Base-by-base conservation (phyloP, 2,329 filamentous ascomycete genomes). In the Mollisia scopiformis region DNA sequence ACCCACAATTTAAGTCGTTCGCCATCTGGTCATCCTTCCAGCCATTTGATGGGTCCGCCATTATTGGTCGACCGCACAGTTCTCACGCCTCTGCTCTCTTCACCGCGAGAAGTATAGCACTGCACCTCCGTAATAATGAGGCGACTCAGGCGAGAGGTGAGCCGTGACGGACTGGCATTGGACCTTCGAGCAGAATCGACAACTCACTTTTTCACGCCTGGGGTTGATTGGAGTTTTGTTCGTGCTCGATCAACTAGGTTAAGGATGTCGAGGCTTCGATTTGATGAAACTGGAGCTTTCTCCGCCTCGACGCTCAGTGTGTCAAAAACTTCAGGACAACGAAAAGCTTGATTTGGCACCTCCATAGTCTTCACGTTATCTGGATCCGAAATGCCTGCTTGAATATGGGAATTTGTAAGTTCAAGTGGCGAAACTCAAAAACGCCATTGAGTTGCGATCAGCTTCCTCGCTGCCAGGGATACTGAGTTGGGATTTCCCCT, bases 71-170 rank as follows among this genome's bases (percentile, higher is more conserved):
- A 37, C n/a, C 23, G 39, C 39, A 21, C n/a, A 43, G 3, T 2
- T 27, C 23, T 19, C 23, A 13, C 43, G 21, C 2, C 8, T 19
- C 11, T 43, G 35, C 28, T 39, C 52, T 19, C 52, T n/a, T 2
- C 23, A 23, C 37, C 16, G 16, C 23, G n/a, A n/a, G n/a, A n/a
- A n/a, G n/a, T n/a, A n/a, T n/a, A n/a, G n/a, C n/a, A n/a, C n/a
- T n/a, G n/a, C n/a, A n/a, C n/a, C n/a, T n/a, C n/a, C n/a, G n/a
- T n/a, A 25, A 7, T 39, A 19, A 23, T 59, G 57, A 60, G 58
- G 58, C 52, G 52, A 56, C 46, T 60, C 43, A 50, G 57, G 57
- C 51, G 31, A 47, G 16, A 21, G 41, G 21, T 13, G 31, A 35
- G 31, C n/a, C 35, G 35, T 33, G 11, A 43, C 3, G 39, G 21